A percentile compares a stretch with the other conserved stretches of the same genome.
phyloP scores from a whole-genome alignment of 2,329 filamentous ascomycete species.

The Colletotrichum paranaense region DNA sequence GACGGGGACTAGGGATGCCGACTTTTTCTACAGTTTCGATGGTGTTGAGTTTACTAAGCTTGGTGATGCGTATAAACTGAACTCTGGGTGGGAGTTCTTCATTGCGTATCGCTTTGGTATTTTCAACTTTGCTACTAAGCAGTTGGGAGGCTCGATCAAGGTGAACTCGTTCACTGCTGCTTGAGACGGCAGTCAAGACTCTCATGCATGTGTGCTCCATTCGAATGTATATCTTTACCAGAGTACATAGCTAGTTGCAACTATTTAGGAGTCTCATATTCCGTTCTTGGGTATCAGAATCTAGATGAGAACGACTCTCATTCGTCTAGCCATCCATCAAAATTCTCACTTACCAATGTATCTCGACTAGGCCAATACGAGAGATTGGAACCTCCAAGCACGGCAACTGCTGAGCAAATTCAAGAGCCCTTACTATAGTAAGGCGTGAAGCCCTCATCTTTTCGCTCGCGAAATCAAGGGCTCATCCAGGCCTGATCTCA shows the following conservation, averaged over 20 bases:
- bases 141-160: slow-evolving; percentile 51
- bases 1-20: slow-evolving; percentile 36
- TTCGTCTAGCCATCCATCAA: no score
- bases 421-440: no score
- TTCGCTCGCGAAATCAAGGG: neutral
- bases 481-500: neutral
- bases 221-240: no score
- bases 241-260: no score
- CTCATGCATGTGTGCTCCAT: no score
- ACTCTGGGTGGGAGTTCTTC: slow-evolving; percentile 58
- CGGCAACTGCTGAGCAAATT: no score
- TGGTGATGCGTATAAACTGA: slow-evolving; percentile 50
- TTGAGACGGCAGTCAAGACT: neutral
- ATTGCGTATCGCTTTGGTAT: slow-evolving; percentile 61
- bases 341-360: no score
- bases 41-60: slow-evolving; percentile 40
- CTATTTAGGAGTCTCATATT: no score
- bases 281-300: no score
- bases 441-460: neutral
- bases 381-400: no score
- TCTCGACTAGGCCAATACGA: no score
- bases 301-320: no score
- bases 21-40: slow-evolving; percentile 40
- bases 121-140: slow-evolving; percentile 60
- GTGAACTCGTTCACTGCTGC: slow-evolving; percentile 42